phyloP scores from a whole-genome alignment of 495 filamentous ascomycete genomes.

The Hapsidospora chrysogenum region DNA sequence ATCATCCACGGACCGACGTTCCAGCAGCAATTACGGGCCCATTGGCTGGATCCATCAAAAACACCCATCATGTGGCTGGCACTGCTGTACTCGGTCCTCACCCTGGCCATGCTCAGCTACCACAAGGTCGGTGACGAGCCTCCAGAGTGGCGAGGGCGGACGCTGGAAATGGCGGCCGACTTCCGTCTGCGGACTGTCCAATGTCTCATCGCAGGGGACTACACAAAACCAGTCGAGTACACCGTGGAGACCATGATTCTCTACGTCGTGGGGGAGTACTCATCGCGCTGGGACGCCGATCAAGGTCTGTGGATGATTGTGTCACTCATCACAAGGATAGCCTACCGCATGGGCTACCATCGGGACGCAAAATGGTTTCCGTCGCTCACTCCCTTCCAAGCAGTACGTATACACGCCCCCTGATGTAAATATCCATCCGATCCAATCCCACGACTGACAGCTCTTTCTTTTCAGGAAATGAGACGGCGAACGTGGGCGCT shows the following conservation, averaged over 20 bases:
- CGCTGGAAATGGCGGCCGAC: conserved; percentile 58
- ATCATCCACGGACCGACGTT: conserved; percentile 81
- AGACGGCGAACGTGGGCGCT: conserved; percentile 77
- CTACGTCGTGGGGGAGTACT: conserved; percentile 68
- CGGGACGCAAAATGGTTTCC: conserved; percentile 75
- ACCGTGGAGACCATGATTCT: conserved; percentile 84
- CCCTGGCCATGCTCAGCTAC: conserved; percentile 83
- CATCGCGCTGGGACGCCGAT: conserved; percentile 64
- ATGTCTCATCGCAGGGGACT: conserved; percentile 74
- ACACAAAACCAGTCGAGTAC: conserved; percentile 68
- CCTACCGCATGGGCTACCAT: conserved; percentile 93
- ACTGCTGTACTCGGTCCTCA: conserved; percentile 74
- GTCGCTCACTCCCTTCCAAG: conserved; percentile 70
- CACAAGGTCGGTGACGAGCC: conserved; percentile 81
- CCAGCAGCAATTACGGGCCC: conserved; percentile 67
- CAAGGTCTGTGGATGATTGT: conserved; percentile 66
- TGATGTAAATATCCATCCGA: neutral
- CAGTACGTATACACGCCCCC: conserved; percentile 21
- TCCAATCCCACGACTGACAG: neutral
- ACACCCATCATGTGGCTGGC: conserved; percentile 80
- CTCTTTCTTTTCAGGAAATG: conserved; percentile 54
- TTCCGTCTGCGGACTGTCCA: conserved; percentile 75
- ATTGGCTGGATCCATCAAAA: conserved; percentile 73
- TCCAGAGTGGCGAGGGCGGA: conserved; percentile 58
- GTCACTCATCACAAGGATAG: conserved; percentile 66